Evolutionary conservation across 768 basidiomycete species (phyloP).

Genomic region (Crepidotus variabilis): DNA sequence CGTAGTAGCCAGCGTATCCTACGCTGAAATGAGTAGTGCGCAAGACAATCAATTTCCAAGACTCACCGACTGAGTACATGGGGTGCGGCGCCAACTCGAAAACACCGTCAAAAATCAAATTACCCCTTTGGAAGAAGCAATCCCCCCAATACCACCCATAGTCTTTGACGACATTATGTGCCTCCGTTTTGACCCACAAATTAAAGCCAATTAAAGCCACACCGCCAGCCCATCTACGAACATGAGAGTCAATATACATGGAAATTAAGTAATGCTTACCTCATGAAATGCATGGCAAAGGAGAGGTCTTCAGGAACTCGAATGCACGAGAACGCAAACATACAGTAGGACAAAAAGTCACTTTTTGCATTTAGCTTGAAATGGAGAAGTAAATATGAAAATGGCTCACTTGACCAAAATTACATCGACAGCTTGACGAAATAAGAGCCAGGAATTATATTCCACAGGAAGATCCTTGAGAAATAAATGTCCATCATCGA

Average conservation of each 20-base stretch:
- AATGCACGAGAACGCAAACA: slow-evolving; percentile 94
- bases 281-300: slow-evolving; percentile 66
- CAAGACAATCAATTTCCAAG: neutral
- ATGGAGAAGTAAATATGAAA: neutral
- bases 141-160: slow-evolving; percentile 99
- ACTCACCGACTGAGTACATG: slow-evolving; percentile 85
- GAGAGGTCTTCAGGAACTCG: slow-evolving; percentile 81
- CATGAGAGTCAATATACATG: slow-evolving; percentile 5
- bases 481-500: slow-evolving; percentile 2
- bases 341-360: slow-evolving; percentile 91
- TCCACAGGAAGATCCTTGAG: slow-evolving; percentile 83
- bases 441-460: slow-evolving; percentile 96
- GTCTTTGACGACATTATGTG: slow-evolving; percentile 96
- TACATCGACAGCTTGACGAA: slow-evolving; percentile 92
- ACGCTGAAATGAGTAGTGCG: neutral
- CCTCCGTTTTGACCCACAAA: slow-evolving; percentile 97
- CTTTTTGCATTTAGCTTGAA: slow-evolving; percentile 33
- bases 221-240: slow-evolving; percentile 80
- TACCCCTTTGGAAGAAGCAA: slow-evolving; percentile 88
- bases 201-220: slow-evolving; percentile 87
- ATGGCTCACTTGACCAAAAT: slow-evolving; percentile 86
- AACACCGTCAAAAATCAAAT: slow-evolving; percentile 94
- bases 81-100: slow-evolving; percentile 93
- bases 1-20: slow-evolving; percentile 99
- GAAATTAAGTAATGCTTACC: slow-evolving; percentile 30